These are phyloP conservation scores for Ogataea populi-albae DNA, from an alignment of 805 yeast genomes.

Conservation along the genomic window DNA sequence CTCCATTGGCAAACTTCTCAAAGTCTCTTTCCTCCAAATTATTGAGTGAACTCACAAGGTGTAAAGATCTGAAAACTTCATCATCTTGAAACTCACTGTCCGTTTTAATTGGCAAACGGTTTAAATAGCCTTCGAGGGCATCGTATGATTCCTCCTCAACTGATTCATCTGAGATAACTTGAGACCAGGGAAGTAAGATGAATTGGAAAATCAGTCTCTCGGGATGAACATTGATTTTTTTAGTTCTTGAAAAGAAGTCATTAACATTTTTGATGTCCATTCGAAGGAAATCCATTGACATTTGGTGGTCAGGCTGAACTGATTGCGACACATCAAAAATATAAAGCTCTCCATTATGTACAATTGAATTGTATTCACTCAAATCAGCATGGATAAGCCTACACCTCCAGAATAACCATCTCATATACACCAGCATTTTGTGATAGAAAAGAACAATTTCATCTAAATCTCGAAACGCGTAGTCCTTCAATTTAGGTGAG, in stretches of 20 bases:
- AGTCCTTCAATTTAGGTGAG: conserved; percentile 85
- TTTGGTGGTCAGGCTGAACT: conserved; percentile 97
- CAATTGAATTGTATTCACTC: conserved; percentile 89
- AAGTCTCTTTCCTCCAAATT: conserved; percentile 89
- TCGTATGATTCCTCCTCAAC: conserved; percentile 41
- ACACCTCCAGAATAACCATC: conserved; percentile 84
- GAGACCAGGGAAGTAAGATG: conserved; percentile 48
- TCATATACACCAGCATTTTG: conserved; percentile 78
- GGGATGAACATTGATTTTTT: conserved; percentile 72
- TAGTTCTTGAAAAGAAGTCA: conserved; percentile 71
- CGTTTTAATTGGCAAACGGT: conserved; percentile 55
- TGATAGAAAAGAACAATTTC: conserved; percentile 68
- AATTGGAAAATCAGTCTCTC: conserved; percentile 81
- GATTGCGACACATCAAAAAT: conserved; percentile 96
- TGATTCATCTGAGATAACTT: conserved; percentile 22
- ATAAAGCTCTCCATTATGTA: conserved; percentile 73
- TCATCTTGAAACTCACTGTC: conserved; percentile 66
- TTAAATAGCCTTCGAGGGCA: conserved; percentile 41
- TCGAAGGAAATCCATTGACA: conserved; percentile 89
- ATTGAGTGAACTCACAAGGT: conserved; percentile 74
- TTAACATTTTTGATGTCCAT: conserved; percentile 98
- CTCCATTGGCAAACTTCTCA: conserved; percentile 72
- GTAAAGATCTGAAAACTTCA: conserved; percentile 80
- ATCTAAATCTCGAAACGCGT: conserved; percentile 64
- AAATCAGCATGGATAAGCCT: conserved; percentile 94